Percentiles rank a stretch among this genome's conserved stretches.
Evolutionary conservation across 108 stramenopile species (phyloP).

Genomic region (Hondaea fermentalgiana): DNA sequence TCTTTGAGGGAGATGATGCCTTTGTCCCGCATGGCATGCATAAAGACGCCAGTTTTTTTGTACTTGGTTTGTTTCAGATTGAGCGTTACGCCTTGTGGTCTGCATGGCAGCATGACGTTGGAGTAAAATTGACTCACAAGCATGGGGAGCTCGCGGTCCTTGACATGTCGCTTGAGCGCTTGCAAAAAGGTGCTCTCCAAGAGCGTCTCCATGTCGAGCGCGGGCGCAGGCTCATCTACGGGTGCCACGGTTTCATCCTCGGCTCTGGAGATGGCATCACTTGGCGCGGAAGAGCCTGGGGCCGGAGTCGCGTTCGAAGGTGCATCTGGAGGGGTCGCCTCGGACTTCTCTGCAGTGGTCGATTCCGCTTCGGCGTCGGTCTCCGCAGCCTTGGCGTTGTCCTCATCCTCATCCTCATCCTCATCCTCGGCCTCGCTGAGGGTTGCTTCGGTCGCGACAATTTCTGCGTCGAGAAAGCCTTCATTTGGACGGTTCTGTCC

Average conservation of each 20-base stretch:
- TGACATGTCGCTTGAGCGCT: not conserved
- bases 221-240: not conserved
- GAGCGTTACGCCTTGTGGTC: not conserved
- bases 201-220: not conserved
- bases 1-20: not conserved
- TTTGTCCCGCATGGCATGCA: not conserved
- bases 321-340: not conserved
- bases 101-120: not conserved
- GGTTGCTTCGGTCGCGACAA: not conserved
- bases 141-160: not conserved
- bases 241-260: not conserved
- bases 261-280: not conserved
- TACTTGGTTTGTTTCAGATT: not conserved
- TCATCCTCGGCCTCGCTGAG: not conserved
- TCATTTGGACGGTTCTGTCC: not conserved
- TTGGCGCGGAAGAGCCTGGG: too few species aligned
- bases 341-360: not conserved
- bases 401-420: not conserved
- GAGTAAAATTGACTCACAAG: not conserved
- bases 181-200: not conserved
- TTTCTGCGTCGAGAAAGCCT: not conserved
- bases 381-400: not conserved
- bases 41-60: not conserved
- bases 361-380: not conserved
- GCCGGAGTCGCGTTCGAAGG: not conserved